Conservation (phyloP, 2,329 filamentous ascomycete species). For the Aspergillus awamori region DNA sequence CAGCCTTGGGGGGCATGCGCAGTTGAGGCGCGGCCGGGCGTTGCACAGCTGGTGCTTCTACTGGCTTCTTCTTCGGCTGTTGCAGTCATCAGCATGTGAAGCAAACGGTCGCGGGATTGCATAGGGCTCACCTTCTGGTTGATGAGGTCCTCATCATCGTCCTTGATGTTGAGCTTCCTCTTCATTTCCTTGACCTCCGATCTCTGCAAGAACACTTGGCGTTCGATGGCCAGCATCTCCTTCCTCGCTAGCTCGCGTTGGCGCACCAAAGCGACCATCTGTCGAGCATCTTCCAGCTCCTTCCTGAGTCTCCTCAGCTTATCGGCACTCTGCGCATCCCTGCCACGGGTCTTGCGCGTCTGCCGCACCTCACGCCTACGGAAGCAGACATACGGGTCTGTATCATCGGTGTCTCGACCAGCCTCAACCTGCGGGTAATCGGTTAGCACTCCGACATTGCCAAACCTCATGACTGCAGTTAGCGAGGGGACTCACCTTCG, state of each 20-base stretch:
- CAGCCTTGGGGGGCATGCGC: conserved; percentile 69
- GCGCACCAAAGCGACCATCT: conserved; percentile 75
- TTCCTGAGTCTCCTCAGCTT: conserved; percentile 89
- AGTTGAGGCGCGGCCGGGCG: conserved; percentile 65
- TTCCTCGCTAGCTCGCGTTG: conserved; percentile 79
- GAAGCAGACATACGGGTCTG: conserved; percentile 98
- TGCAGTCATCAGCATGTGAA: conserved; percentile 38
- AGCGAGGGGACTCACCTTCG: conserved; percentile 61
- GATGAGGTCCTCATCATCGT: conserved; percentile 89
- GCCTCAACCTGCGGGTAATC: conserved; percentile 69
- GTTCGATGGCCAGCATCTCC: conserved; percentile 74
- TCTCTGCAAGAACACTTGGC: conserved; percentile 79
- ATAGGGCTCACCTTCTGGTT: conserved; percentile 76
- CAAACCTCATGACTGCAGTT: neutral
- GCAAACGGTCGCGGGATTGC: conserved; percentile 20
- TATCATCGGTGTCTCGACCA: conserved; percentile 89
- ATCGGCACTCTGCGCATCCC: conserved; percentile 91
- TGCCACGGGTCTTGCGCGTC: conserved; percentile 89
- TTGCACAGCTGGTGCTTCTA: conserved; percentile 63
- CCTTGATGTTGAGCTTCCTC: conserved; percentile 83
- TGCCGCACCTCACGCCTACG: conserved; percentile 90
- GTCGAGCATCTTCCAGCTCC: conserved; percentile 86
- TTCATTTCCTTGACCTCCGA: conserved; percentile 84
- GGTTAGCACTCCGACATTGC: conserved; percentile 21
- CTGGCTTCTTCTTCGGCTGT: conserved; percentile 71